Base-by-base conservation (phyloP, 257 asterid species). In the Nicotiana knightiana region DNA sequence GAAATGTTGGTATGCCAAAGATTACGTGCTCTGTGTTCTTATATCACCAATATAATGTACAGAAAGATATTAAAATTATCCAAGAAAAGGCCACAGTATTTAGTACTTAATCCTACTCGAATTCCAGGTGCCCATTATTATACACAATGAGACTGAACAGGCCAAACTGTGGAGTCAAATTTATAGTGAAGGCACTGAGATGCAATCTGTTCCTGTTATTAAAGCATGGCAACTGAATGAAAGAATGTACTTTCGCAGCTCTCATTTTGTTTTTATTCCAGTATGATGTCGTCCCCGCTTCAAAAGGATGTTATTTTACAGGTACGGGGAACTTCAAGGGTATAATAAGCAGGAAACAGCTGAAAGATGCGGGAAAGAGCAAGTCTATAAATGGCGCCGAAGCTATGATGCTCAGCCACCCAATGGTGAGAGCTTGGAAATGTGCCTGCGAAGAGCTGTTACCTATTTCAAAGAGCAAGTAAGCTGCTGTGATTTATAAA, bases 321-420 rank as follows among this genome's bases (percentile, higher is more conserved):
- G 98, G 98, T 95, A 93, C 57, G 99, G 99, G 59, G 93, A 95
- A 63, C 91, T 95, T 64, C 99, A 95, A 86, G 99, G 98, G 66
- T 87, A 89, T 84, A 92, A 95, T 86, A 95, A 95, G 88, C 88
- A 88, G 84, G 93, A 91, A 90, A 95, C 98, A n/a, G 97, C 98
- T 24, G 94, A 93, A 85, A 65, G 82, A 84, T 93, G 90, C 76
- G 98, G 98, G 83, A 92, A 89, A 83, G 98, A 93, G 83, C 97
- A 95, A 84, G 98, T 93, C 64, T 86, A 95, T 87, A 93, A 87
- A 89, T 95, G 98, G 98, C 97, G 97, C 53, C 86, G 98, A 88
- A 95, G 95, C 82, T 95, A 95, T 85, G 90, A 95, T 80, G 97
- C 93, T 85, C 94, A 89, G 51, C 98, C 98, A 5, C 98, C 98